These are phyloP conservation scores for Amanita pseudoporphyria DNA, from an alignment of 768 basidiomycete genomes.

Conservation along the genomic window DNA sequence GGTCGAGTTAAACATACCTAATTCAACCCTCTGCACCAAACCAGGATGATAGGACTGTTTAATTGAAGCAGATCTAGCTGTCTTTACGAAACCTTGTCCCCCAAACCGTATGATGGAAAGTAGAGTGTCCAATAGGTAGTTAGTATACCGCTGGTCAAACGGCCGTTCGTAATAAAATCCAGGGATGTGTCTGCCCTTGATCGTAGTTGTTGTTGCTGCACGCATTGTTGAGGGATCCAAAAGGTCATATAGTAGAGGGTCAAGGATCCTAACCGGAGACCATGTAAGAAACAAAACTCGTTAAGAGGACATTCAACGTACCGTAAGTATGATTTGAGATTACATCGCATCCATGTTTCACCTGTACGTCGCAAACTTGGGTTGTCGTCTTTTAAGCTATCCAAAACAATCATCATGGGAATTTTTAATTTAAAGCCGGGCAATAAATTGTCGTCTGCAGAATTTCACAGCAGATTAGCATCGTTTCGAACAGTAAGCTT, in stretches of 20 bases:
- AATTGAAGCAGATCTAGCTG: conserved; percentile 54
- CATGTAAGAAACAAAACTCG: conserved; percentile 6
- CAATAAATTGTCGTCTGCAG: conserved; percentile 63
- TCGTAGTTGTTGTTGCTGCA: conserved; percentile 34
- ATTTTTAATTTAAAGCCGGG: conserved; percentile 80
- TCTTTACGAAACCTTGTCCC: conserved; percentile 78
- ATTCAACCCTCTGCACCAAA: conserved; percentile 50
- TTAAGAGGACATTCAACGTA: conserved; percentile 20
- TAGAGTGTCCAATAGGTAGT: conserved; percentile 70
- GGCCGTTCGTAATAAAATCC: conserved; percentile 61
- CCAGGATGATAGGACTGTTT: conserved; percentile 56
- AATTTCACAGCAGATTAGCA: neutral
- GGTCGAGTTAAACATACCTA: conserved; percentile 30
- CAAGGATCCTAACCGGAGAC: conserved; percentile 56
- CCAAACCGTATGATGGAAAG: conserved; percentile 77
- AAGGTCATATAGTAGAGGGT: conserved; percentile 76
- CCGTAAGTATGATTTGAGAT: conserved; percentile 86
- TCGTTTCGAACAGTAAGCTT: neutral
- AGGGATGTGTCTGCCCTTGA: conserved; percentile 58
- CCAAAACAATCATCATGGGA: conserved; percentile 83
- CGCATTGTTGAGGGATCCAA: conserved; percentile 61
- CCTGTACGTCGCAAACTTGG: conserved; percentile 68
- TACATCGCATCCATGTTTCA: conserved; percentile 97
- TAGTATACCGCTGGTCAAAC: conserved; percentile 67
- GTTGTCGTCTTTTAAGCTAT: conserved; percentile 70